Evolutionary conservation across 2,329 filamentous ascomycete species (phyloP), one percentile per base, ranked within the genome.

Genomic region (Colletotrichum abscissum): DNA sequence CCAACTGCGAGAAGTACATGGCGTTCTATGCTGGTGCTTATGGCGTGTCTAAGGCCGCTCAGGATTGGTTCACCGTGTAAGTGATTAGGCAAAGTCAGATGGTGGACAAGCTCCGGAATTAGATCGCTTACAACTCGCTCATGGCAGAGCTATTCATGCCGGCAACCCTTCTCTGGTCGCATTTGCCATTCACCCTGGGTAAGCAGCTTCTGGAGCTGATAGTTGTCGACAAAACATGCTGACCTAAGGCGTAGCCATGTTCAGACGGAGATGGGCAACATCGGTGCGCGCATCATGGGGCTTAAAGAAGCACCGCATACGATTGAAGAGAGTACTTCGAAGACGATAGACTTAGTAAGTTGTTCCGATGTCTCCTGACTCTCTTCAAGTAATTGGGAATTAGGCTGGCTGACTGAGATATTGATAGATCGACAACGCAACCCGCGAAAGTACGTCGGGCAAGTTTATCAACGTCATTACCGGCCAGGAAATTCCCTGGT

Each of bases 211-310:
- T 4, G 24, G 14, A 8, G 9, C 5, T 35, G 22, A 24, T 0
- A 8, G 35, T 4, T 24, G 2, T 9, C 1, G 26, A 19, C 11
- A 35, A 26, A 58, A 67, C 28, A 67, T 62, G 26, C 33, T 52
- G 30, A 14, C 22, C 26, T 30, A 1, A 49, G 22, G 24, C 35
- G 24, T n/a, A 80, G 79, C 2, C 83, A 82, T 77, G 82, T 85
- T 0, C 80, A 84, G 71, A 87, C 85, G 0, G 83, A 82, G 5
- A 83, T 85, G 78, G 85, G 85, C 0, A 82, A 83, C 69, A 67
- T 60, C 0, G 82, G 79, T 42, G 83, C 84, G 0, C 73, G 78
- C 59, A 62, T 54, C 0, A 60, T 80, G 11, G 83, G 82, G 0
- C 59, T 83, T 3, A 67, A 77, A 1, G 72, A 80, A 54, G 83